Evolutionary conservation across 176 grass and related monocot genomes (phyloP).

Genomic region (Dendrocalamus sinicus): DNA sequence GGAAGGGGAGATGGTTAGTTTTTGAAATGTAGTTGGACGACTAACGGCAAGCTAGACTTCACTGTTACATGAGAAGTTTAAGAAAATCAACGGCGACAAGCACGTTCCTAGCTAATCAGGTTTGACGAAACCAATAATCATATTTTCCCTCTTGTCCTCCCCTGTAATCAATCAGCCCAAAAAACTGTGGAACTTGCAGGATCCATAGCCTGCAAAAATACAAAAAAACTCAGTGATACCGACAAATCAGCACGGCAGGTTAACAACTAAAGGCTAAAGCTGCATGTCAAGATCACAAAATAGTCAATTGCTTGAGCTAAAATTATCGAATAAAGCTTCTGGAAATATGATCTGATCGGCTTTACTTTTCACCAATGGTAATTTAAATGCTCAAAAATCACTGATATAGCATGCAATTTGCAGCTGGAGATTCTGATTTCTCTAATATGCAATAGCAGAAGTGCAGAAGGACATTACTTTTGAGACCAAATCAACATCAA

Average conservation of each 20-base stretch:
- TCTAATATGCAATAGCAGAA: not conserved
- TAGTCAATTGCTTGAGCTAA: conserved; percentile 11
- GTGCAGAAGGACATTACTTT: not conserved
- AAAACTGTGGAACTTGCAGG: conserved; percentile 64
- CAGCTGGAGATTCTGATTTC: conserved; percentile 7
- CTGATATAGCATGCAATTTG: not conserved
- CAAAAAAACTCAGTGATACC: not conserved
- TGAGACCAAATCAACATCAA: conserved; percentile 5
- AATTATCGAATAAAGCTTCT: not conserved
- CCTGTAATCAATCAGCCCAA: conserved; percentile 25
- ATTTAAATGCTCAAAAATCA: not conserved
- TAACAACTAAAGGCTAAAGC: not conserved
- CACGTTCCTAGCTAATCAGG: not conserved
- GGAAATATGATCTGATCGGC: not conserved
- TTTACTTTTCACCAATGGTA: not conserved
- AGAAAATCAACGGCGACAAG: not conserved
- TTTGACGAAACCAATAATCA: not conserved
- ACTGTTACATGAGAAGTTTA: not conserved
- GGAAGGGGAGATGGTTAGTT: not conserved
- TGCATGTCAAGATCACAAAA: not conserved
- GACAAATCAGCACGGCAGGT: not conserved
- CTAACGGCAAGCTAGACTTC: not conserved
- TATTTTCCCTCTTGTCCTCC: not conserved
- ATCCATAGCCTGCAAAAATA: conserved; percentile 59
- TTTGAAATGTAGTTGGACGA: not conserved